Evolutionary conservation across 192 early-diverging fungal genomes (phyloP), one percentile per base, ranked within the genome.

Genomic region (Ambispora gerdemannii): DNA sequence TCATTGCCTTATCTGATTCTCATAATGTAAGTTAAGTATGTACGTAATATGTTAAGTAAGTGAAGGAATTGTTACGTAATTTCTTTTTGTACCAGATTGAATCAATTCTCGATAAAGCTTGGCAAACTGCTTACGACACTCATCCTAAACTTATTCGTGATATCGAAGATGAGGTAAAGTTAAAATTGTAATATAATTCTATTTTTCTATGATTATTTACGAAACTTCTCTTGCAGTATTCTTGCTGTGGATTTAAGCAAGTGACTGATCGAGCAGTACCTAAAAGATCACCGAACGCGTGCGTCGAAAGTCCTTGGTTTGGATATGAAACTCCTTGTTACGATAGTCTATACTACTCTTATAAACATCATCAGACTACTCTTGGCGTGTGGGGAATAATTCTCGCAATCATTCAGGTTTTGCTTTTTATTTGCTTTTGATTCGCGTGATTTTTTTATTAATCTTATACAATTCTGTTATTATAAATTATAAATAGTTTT

Each of bases 171-270:
- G 35, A 64, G 58, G 58, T 60, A 60, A 13, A 53, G 7, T 53
- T 53, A 3, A 19, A 24, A 53, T 19, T 53, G 7, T 19, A 53
- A 24, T 53, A 53, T 53, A 24, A 19, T 53, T 53, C n/a, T 0
- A 8, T 53, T 53, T 24, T 3, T 19, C n/a, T 53, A 3, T n/a
- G 22, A 50, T 50, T 7, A 2, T 50, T 50, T 7, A n/a, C 20
- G 2, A n/a, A n/a, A n/a, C 22, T 50, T 56, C 33, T 13, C 8
- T 19, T 30, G 17, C 17, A 60, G 27, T 81, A 74, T 55, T 80
- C 80, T 8, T 84, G 82, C 43, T 81, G 82, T 51, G 82, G 82
- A 25, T 84, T 84, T 43, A 55, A 56, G 32, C 71, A 73, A 24
- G 38, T 55, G 0, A 43, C 33, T 0, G 76, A 81, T 47, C 75